Conservation (phyloP, 1,284 basidiomycete species). For the Serendipita sp. region DNA sequence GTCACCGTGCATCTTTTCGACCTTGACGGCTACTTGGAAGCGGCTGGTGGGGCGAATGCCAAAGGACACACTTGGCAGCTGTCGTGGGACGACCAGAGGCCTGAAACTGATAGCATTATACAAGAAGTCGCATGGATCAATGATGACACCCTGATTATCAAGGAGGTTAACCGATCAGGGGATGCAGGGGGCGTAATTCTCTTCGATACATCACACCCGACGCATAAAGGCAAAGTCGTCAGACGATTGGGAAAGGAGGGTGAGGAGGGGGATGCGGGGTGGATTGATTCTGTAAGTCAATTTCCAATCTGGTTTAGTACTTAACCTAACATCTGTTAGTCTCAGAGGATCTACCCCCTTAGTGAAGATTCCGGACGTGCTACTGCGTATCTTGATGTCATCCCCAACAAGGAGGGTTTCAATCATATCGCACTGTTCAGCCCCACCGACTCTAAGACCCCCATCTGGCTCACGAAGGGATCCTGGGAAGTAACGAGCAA, state of each 20-base stretch:
- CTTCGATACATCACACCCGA: slow-evolving; percentile 40
- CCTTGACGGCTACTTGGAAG: slow-evolving; percentile 32
- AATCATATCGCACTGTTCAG: slow-evolving; percentile 84
- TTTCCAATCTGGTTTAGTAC: neutral
- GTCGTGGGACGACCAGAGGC: slow-evolving; percentile 48
- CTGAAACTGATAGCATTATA: slow-evolving; percentile 54
- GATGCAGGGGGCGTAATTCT: slow-evolving; percentile 63
- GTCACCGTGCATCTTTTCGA: slow-evolving; percentile 79
- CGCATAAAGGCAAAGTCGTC: slow-evolving; percentile 40
- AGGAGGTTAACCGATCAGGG: slow-evolving; percentile 76
- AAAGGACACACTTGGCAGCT: slow-evolving; percentile 40
- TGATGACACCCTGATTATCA: slow-evolving; percentile 60
- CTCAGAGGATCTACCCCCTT: slow-evolving; percentile 15
- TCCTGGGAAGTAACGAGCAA: slow-evolving; percentile 77
- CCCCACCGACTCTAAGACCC: slow-evolving; percentile 50
- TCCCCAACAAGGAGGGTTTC: slow-evolving; percentile 66
- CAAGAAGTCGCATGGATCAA: slow-evolving; percentile 79
- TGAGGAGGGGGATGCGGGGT: slow-evolving; percentile 80
- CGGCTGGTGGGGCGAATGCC: slow-evolving; percentile 12
- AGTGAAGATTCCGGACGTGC: slow-evolving; percentile 21
- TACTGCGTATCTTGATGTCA: slow-evolving; percentile 73
- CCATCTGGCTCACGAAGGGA: slow-evolving; percentile 73
- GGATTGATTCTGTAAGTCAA: slow-evolving; percentile 70
- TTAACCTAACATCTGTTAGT: neutral
- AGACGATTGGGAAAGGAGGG: slow-evolving; percentile 64